Conservation (phyloP, 75 land plant species). For the Azolla pinnata region DNA sequence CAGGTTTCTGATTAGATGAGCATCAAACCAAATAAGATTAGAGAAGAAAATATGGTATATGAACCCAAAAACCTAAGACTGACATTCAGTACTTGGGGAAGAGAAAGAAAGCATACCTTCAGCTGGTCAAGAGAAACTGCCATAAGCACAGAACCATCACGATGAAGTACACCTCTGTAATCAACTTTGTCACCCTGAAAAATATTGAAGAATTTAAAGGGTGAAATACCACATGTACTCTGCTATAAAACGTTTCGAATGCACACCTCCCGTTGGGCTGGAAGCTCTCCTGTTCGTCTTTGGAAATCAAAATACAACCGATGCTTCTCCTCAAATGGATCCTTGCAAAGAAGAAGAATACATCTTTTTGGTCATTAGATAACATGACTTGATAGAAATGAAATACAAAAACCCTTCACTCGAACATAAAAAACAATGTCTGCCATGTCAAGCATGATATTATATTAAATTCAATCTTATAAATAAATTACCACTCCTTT, state of each 20-base stretch:
- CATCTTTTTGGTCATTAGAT: no score
- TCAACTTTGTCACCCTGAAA: slow-evolving; percentile 88
- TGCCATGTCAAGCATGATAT: no score
- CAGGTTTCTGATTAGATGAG: slow-evolving; percentile 53
- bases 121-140: slow-evolving; percentile 75
- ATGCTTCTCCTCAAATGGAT: slow-evolving; percentile 81
- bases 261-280: slow-evolving; percentile 80
- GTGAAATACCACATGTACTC: neutral
- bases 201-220: neutral
- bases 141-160: slow-evolving; percentile 99
- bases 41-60: neutral
- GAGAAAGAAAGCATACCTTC: slow-evolving; percentile 42
- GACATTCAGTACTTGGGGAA: neutral
- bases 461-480: no score
- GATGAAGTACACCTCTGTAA: slow-evolving; percentile 88
- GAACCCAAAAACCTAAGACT: slow-evolving; percentile 7
- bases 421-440: neutral
- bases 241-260: neutral
- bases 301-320: slow-evolving; percentile 95
- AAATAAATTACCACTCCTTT: slow-evolving; percentile 65
- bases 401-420: neutral
- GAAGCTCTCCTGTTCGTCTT: slow-evolving; percentile 82
- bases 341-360: slow-evolving; percentile 26
- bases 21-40: neutral
- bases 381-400: neutral